These are phyloP conservation scores for Kwoniella shandongensis DNA, from an alignment of 768 basidiomycete genomes.

Conservation along the genomic window DNA sequence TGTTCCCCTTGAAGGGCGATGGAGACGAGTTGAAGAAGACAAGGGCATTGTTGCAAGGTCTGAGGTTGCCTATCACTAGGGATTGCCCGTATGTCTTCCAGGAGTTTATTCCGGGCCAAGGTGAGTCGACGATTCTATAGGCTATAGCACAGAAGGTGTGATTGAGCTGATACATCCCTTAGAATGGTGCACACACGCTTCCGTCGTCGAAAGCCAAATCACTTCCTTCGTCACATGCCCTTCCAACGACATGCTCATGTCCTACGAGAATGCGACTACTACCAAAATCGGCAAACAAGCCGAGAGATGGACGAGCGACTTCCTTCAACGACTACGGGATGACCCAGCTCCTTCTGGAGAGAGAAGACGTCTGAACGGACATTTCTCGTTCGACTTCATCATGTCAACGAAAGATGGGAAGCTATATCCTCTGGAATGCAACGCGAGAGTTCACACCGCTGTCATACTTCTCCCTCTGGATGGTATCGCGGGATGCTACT, in stretches of 20 bases:
- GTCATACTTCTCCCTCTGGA: constrained; percentile 44
- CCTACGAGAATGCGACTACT: constrained; percentile 49
- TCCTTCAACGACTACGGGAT: constrained; percentile 36
- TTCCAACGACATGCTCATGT: constrained; percentile 55
- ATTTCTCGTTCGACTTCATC: constrained; percentile 54
- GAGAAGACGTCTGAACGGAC: constrained; percentile 42
- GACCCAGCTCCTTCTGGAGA: constrained; percentile 31
- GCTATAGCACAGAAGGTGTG: not conserved
- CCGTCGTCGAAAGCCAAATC: constrained; percentile 47
- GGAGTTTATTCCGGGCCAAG: constrained; percentile 52
- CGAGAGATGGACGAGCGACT: constrained; percentile 46
- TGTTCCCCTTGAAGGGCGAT: constrained; percentile 45
- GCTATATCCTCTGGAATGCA: constrained; percentile 54
- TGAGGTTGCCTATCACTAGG: constrained; percentile 35
- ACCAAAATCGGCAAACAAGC: constrained; percentile 37
- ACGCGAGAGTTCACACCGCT: constrained; percentile 53
- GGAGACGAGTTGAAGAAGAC: constrained; percentile 36
- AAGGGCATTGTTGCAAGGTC: constrained; percentile 25
- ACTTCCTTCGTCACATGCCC: constrained; percentile 53
- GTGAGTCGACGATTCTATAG: constrained; percentile 29
- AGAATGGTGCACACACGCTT: constrained; percentile 54
- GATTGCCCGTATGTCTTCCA: constrained; percentile 53
- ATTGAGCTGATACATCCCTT: not conserved
- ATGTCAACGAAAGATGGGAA: constrained; percentile 41
- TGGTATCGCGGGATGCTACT: constrained; percentile 35